Evolutionary conservation across 306 rosid species (phyloP).

Genomic region (Carpinus viminea): DNA sequence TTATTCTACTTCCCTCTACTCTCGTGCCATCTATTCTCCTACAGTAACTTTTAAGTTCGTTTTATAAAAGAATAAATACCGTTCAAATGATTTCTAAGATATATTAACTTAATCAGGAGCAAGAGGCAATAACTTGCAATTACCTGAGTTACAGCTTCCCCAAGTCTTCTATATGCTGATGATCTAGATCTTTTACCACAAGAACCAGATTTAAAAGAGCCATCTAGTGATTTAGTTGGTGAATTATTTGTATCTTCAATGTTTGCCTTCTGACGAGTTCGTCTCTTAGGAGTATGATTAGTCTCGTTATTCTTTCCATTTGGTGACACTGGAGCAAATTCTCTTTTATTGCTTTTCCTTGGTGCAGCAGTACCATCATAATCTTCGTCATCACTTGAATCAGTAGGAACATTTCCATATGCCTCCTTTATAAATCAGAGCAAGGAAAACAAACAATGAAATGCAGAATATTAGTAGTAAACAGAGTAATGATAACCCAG

Average conservation of each 20-base stretch:
- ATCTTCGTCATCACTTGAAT: conserved; percentile 83
- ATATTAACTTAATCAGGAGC: conserved; percentile 22
- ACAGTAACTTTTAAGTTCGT: background rate
- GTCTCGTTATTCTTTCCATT: conserved; percentile 39
- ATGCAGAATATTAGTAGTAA: background rate
- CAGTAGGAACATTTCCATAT: conserved; percentile 51
- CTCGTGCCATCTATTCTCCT: background rate
- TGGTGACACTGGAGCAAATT: conserved; percentile 17
- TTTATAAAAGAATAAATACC: background rate
- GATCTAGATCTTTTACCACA: conserved; percentile 41
- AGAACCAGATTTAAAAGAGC: conserved; percentile 47
- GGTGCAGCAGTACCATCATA: conserved; percentile 46
- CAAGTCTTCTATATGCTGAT: conserved; percentile 58
- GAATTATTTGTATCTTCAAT: conserved; percentile 45
- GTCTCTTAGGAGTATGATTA: conserved; percentile 39
- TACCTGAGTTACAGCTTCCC: conserved; percentile 80
- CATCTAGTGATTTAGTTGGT: conserved; percentile 40
- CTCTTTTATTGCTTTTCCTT: conserved; percentile 32
- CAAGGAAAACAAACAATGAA: conserved; percentile 23
- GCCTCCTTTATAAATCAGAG: conserved; percentile 56
- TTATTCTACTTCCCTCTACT: background rate
- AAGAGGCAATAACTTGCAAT: conserved; percentile 19
- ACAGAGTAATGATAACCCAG: conserved; percentile 3
- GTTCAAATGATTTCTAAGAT: background rate
- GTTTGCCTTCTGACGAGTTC: conserved; percentile 34